These are phyloP conservation scores for Rhodotorula diobovata DNA, from an alignment of 768 basidiomycete genomes.

Conservation along the genomic window DNA sequence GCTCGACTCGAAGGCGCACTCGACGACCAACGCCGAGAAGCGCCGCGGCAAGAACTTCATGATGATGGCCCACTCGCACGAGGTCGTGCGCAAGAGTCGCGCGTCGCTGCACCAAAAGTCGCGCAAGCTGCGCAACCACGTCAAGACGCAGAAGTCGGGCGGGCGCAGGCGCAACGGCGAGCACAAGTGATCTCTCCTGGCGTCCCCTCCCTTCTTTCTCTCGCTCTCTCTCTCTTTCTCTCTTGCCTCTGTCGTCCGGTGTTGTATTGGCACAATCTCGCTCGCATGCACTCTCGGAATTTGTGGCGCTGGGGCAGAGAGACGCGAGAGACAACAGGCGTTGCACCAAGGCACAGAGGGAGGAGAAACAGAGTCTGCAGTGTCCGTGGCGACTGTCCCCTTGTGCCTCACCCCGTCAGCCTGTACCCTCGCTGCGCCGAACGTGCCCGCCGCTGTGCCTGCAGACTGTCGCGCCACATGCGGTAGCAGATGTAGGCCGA, in stretches of 20 bases:
- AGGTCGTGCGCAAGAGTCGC: conserved; percentile 17
- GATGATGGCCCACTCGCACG: conserved; percentile 28
- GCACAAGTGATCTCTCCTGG: not conserved
- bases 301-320: too few species aligned
- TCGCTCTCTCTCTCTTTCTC: not conserved
- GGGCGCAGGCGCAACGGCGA: conserved; percentile 12
- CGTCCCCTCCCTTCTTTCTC: not conserved
- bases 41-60: conserved; percentile 34
- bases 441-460: not conserved
- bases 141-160: conserved; percentile 17
- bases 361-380: not conserved
- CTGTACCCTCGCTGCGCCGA: not conserved
- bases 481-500: conserved; percentile 26
- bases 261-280: not conserved
- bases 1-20: conserved; percentile 40
- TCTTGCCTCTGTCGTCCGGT: not conserved
- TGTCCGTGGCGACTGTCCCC: not conserved
- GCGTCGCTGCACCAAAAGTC: conserved; percentile 29
- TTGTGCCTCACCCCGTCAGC: not conserved
- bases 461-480: conserved; percentile 19
- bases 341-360: too few species aligned
- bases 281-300: too few species aligned
- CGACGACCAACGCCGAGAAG: conserved; percentile 41
- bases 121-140: conserved; percentile 23
- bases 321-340: too few species aligned